phyloP scores from a whole-genome alignment of 228 moss, liverwort and hornwort genomes.

The Sphagnum fallax region DNA sequence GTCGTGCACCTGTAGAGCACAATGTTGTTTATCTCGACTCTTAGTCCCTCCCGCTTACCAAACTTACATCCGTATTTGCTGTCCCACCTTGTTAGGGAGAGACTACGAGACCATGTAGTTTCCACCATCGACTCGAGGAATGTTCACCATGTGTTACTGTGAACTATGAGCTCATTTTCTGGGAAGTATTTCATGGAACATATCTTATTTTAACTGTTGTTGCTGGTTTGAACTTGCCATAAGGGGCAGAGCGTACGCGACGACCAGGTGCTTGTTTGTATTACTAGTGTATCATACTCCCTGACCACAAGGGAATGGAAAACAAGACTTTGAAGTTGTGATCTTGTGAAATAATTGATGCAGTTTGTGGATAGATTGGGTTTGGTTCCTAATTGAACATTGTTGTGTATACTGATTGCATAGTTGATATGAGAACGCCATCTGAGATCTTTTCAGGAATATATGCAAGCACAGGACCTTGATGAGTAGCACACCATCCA shows the following conservation, averaged over 20 bases:
- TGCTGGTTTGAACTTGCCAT: no score
- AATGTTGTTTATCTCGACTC: conserved; percentile 46
- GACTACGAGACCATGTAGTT: no score
- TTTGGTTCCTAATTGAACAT: not conserved
- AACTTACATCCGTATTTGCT: not conserved
- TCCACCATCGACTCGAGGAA: no score
- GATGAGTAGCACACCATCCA: not conserved
- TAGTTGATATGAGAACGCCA: not conserved
- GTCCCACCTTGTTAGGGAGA: no score
- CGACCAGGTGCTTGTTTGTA: not conserved
- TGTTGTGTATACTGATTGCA: not conserved
- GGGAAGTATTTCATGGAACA: no score
- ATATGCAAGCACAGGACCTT: not conserved
- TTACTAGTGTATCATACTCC: not conserved
- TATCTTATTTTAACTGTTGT: no score
- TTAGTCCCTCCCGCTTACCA: not conserved
- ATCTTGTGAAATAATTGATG: not conserved
- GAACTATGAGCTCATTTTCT: no score
- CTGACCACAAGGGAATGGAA: not conserved
- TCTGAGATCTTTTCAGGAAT: not conserved
- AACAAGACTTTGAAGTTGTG: not conserved
- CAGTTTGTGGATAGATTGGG: not conserved
- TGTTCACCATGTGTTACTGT: no score
- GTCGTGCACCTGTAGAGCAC: conserved; percentile 29
- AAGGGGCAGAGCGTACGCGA: no score